Evolutionary conservation across 179 eudicot genomes (phyloP).

Genomic region (Beta lomatogona): DNA sequence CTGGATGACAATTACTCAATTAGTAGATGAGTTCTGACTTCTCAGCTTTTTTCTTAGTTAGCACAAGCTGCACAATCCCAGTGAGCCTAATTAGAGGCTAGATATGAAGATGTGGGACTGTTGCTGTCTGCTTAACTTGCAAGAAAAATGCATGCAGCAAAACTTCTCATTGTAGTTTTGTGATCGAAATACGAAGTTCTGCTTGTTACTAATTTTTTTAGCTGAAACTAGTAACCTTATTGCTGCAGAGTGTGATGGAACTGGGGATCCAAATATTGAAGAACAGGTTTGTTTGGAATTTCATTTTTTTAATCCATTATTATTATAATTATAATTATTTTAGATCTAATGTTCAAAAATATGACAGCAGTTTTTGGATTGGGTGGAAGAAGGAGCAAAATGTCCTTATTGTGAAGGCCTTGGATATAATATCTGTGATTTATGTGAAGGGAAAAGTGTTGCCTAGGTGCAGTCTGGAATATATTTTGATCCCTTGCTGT

Average conservation of each 20-base stretch:
- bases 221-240: constrained; percentile 16
- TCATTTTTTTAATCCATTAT: not conserved
- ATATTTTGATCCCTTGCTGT: constrained; percentile 4
- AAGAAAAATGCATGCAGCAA: not conserved
- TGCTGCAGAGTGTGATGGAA: constrained; percentile 92
- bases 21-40: not conserved
- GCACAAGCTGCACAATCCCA: not conserved
- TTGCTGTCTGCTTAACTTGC: not conserved
- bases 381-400: constrained; percentile 75
- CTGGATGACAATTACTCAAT: not conserved
- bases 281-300: constrained; percentile 55
- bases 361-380: constrained; percentile 71
- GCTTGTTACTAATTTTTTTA: not conserved
- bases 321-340: not conserved
- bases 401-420: constrained; percentile 88
- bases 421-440: constrained; percentile 62
- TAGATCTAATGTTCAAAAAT: constrained; percentile 5
- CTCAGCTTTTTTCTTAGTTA: not conserved
- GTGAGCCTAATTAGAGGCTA: not conserved
- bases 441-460: constrained; percentile 49
- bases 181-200: not conserved
- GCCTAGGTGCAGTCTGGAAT: constrained; percentile 33
- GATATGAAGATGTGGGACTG: not conserved
- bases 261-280: constrained; percentile 89
- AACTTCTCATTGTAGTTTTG: not conserved